A percentile compares a stretch with the other conserved stretches of the same genome.
These are phyloP conservation scores for Rhytidiadelphus loreus DNA, from an alignment of 225 moss, liverwort and hornwort genomes.

Conservation along the genomic window DNA sequence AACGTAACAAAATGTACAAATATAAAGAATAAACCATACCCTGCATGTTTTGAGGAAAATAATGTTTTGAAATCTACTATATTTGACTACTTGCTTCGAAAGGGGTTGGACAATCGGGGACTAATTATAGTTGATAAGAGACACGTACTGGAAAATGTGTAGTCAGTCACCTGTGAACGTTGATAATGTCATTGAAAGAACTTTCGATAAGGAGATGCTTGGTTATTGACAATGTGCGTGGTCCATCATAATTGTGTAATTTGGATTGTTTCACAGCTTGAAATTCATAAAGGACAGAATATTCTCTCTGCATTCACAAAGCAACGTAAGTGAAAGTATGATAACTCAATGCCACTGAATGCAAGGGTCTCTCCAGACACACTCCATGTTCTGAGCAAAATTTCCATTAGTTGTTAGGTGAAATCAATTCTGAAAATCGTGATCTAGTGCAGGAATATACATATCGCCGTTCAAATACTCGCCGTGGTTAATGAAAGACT, in stretches of 20 bases:
- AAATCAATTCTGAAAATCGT: not conserved
- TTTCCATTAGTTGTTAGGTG: not conserved
- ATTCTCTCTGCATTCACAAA: constrained; percentile 53
- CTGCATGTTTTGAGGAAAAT: not conserved
- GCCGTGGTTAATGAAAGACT: not conserved
- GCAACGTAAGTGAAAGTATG: not conserved
- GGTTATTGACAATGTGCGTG: constrained; percentile 68
- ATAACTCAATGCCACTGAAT: not conserved
- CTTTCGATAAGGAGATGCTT: constrained; percentile 84
- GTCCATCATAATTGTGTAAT: constrained; percentile 45
- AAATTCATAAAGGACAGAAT: constrained; percentile 78
- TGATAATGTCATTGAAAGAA: constrained; percentile 65
- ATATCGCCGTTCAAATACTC: not conserved
- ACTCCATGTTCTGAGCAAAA: not conserved
- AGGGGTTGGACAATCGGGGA: not conserved
- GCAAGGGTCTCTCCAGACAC: not conserved
- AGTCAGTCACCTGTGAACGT: constrained; percentile 68
- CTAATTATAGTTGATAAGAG: not conserved
- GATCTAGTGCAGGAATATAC: not conserved
- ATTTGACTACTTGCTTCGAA: not conserved
- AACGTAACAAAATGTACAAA: not conserved
- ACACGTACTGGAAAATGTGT: not conserved
- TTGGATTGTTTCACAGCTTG: constrained; percentile 76
- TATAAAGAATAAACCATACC: not conserved
- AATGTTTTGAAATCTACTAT: not conserved